Evolutionary conservation across 2,329 filamentous ascomycete genomes (phyloP).

Genomic region (Alternaria infectoria): DNA sequence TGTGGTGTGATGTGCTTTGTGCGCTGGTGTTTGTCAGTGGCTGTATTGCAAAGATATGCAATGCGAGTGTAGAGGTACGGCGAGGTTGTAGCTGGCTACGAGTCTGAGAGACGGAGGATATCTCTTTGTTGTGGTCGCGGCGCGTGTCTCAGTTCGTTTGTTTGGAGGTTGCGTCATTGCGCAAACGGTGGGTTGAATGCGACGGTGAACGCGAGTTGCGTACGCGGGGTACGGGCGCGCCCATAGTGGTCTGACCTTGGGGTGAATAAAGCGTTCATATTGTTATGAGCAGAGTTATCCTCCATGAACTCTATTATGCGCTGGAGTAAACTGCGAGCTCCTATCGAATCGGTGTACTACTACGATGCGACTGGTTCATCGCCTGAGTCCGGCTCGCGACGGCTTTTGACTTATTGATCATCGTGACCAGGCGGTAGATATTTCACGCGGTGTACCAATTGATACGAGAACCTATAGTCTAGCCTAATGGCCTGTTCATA

Average conservation of each 20-base stretch:
- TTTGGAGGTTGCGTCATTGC: not conserved
- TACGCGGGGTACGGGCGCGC: not conserved
- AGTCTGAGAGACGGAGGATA: fast-evolving
- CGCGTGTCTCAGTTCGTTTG: not conserved
- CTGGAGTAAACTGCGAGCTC: not conserved
- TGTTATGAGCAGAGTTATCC: not conserved
- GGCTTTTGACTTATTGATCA: not conserved
- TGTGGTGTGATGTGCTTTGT: not conserved
- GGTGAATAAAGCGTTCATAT: not conserved
- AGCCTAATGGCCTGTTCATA: not conserved
- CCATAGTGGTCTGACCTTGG: not conserved
- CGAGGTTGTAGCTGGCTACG: not conserved
- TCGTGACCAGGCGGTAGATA: not conserved
- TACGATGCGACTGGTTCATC: not conserved
- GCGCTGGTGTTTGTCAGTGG: not conserved
- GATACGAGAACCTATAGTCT: not conserved
- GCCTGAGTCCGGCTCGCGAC: not conserved
- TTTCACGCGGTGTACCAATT: not conserved
- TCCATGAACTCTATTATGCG: not conserved
- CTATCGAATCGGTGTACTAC: not conserved
- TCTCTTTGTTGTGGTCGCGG: not conserved
- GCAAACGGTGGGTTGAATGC: conserved; percentile 2
- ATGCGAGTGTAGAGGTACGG: not conserved
- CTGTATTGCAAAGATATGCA: not conserved
- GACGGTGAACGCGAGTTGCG: not conserved